A percentile compares a stretch with the other conserved stretches of the same genome.
These are phyloP conservation scores for Pulveroboletus sp. DNA, from an alignment of 768 basidiomycete genomes.

Conservation along the genomic window DNA sequence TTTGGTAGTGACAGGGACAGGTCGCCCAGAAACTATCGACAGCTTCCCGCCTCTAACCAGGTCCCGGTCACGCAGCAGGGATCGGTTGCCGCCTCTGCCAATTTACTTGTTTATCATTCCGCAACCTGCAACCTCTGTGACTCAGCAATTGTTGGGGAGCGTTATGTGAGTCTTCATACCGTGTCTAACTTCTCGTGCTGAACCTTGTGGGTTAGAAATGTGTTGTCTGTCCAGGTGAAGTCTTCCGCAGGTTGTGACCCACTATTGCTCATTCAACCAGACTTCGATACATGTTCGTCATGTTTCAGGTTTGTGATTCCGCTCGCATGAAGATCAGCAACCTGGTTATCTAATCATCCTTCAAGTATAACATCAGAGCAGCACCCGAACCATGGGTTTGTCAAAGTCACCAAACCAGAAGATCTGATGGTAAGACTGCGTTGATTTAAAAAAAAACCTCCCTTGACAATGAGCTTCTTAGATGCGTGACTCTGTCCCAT, in stretches of 20 bases:
- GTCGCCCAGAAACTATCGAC: conserved; percentile 16
- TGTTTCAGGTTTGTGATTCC: conserved; percentile 56
- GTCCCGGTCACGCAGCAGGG: neutral
- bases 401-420: conserved; percentile 48
- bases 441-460: neutral
- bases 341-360: neutral
- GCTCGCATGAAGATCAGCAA: neutral
- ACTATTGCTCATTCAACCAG: conserved; percentile 26
- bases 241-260: neutral
- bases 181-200: conserved; percentile 1
- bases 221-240: conserved; percentile 52
- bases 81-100: neutral
- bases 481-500: conserved; percentile 26
- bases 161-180: conserved; percentile 53
- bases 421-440: conserved; percentile 53
- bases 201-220: conserved; percentile 59
- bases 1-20: conserved; percentile 30
- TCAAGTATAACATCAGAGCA: conserved; percentile 61
- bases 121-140: conserved; percentile 79
- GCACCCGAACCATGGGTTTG: conserved; percentile 74
- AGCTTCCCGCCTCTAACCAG: conserved; percentile 1
- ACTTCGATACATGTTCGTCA: conserved; percentile 69
- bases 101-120: conserved; percentile 42
- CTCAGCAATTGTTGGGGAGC: conserved; percentile 59
- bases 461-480: conserved; percentile 9